These are phyloP conservation scores for Colletotrichum limetticola DNA, from an alignment of 2,329 filamentous ascomycete genomes.

Conservation along the genomic window DNA sequence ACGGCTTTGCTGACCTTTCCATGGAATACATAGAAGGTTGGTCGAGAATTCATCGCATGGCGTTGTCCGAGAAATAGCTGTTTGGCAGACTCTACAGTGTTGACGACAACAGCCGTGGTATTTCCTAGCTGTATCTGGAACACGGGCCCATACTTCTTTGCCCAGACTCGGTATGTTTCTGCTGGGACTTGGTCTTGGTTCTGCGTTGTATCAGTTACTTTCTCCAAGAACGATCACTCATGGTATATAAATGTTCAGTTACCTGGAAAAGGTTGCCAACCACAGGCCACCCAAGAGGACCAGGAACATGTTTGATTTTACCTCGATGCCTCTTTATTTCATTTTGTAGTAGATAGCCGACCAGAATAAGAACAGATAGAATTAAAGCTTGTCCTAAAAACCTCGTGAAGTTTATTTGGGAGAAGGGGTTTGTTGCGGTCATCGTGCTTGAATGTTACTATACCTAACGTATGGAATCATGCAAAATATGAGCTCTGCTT, in stretches of 20 bases:
- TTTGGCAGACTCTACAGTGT: conserved; percentile 72
- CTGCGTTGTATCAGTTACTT: neutral
- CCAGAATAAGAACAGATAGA: neutral
- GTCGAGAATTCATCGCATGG: conserved; percentile 72
- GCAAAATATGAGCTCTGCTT: no score
- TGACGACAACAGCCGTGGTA: conserved; percentile 73
- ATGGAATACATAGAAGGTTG: conserved; percentile 72
- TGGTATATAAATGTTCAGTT: neutral
- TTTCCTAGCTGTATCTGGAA: conserved; percentile 48
- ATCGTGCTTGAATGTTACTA: neutral
- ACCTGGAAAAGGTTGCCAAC: conserved; percentile 31
- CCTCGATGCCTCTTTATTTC: conserved; percentile 16
- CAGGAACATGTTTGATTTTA: conserved; percentile 28
- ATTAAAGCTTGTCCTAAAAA: neutral
- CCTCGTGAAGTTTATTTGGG: no score
- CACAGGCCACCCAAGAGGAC: conserved; percentile 29
- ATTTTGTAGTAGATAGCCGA: neutral
- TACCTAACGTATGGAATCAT: no score
- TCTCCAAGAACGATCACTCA: neutral
- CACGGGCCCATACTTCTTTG: conserved; percentile 42
- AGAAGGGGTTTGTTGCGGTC: neutral
- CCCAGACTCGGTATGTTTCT: conserved; percentile 43
- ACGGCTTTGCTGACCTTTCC: conserved; percentile 59
- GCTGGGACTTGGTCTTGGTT: conserved; percentile 21
- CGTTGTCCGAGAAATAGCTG: conserved; percentile 75